A percentile compares a stretch with the other conserved stretches of the same genome.
phyloP scores from a whole-genome alignment of 2,329 filamentous ascomycete genomes.

The Ambrosiella cleistominuta region DNA sequence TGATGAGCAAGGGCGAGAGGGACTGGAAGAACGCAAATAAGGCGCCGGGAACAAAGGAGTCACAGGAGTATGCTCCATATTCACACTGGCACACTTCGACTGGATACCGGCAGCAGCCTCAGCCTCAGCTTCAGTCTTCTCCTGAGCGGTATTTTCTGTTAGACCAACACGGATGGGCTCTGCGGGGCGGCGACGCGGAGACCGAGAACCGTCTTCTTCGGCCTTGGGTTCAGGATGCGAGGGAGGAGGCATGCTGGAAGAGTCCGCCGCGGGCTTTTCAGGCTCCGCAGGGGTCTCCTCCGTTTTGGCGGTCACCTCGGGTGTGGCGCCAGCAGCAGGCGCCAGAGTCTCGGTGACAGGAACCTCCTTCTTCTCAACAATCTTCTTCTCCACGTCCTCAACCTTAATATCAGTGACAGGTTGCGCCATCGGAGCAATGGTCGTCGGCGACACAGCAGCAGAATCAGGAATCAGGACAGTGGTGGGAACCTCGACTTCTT shows the following conservation, averaged over 20 bases:
- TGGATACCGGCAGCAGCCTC: constrained; percentile 59
- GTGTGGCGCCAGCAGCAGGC: not conserved
- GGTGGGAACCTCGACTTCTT: not conserved
- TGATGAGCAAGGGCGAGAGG: constrained; percentile 16
- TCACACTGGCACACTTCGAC: constrained; percentile 61
- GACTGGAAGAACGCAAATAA: constrained; percentile 11
- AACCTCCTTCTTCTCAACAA: not conserved
- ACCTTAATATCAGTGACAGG: not conserved
- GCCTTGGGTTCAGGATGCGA: constrained; percentile 6
- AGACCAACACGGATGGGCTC: constrained; percentile 23
- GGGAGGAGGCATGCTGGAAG: not conserved
- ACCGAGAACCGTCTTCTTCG: constrained; percentile 8
- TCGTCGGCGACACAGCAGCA: not conserved
- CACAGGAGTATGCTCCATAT: constrained; percentile 54
- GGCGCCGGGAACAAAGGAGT: constrained; percentile 39
- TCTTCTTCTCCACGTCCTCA: not conserved
- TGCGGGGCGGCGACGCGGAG: constrained; percentile 4
- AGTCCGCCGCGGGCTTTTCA: constrained; percentile 3
- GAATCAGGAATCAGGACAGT: not conserved
- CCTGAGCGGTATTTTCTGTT: constrained; percentile 24
- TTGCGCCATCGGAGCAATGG: not conserved
- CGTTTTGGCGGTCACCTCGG: not conserved
- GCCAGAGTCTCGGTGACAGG: not conserved
- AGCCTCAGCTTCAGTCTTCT: constrained; percentile 49
- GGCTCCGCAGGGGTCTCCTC: not conserved